Evolutionary conservation across 495 filamentous ascomycete genomes (phyloP).

Genomic region (Hyaloscypha bicolor): DNA sequence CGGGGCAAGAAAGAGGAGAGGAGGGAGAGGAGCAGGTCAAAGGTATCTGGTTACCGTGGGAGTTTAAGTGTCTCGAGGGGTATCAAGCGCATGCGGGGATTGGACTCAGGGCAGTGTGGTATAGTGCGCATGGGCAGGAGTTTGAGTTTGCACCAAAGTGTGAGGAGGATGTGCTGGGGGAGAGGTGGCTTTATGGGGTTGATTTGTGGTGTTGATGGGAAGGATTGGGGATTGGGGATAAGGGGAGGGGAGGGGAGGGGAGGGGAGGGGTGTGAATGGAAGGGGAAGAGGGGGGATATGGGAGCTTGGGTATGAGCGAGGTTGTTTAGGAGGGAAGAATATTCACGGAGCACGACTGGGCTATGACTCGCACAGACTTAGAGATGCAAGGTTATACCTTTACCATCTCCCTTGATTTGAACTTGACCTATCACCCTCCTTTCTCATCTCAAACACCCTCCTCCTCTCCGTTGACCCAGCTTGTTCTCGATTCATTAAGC

Average conservation of each 20-base stretch:
- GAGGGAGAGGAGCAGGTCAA: background rate
- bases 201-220: background rate
- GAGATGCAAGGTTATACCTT: too few species aligned
- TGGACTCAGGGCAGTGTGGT: constrained; percentile 8
- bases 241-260: too few species aligned
- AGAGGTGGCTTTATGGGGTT: background rate
- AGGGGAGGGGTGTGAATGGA: background rate
- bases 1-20: background rate
- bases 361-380: too few species aligned
- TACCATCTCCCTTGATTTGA: too few species aligned
- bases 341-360: too few species aligned
- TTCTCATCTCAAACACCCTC: too few species aligned
- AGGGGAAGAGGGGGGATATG: background rate
- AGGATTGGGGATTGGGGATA: too few species aligned
- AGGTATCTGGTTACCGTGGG: background rate
- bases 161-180: background rate
- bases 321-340: too few species aligned
- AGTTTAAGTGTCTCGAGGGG: background rate
- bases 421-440: too few species aligned
- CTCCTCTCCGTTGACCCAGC: too few species aligned
- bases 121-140: constrained; percentile 11
- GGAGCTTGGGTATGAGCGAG: too few species aligned
- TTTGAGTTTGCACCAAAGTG: background rate
- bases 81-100: constrained; percentile 10
- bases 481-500: too few species aligned